Base-by-base conservation (phyloP, 164 flowering plant species). In the Aristolochia fimbriata region DNA sequence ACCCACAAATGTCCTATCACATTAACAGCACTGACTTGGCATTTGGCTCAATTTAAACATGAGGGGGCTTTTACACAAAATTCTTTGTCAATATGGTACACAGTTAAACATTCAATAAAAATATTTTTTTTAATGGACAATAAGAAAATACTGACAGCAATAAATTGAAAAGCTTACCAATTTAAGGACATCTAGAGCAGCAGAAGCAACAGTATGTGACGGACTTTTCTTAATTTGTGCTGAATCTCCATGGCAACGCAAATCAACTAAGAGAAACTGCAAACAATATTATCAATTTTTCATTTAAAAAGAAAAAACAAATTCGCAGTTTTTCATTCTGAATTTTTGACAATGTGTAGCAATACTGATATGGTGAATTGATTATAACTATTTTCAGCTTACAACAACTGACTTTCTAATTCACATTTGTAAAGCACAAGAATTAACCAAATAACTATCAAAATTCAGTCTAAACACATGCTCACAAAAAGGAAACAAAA, bases 211-310 rank as follows among this genome's bases (percentile, higher is more conserved):
- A 59, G 88, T 81, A 70, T 89, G 85, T 12, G 98, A 90, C 0
- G 74, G 75, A 57, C 73, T 74, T 72, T 83, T 93, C 68, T 73
- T 74, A 23, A 78, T 73, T 50, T 80, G 76, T 64, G 97, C 78
- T 19, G 98, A 93, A 71, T 93, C 98, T 48, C 97, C 98, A 79
- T 89, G 98, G 69, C 98, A 93, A 47, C 97, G 86, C 74, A 93
- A 67, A 73, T 93, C 98, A 12, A 93, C 96, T 57, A 89, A 73
- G 47, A 93, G 92, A 74, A 93, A 93, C 98, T 93, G 85, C 58
- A 59, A 37, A 51, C 65, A 65, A 30, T 3, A 27, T 37, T 37
- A 5, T 37, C 43, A 37, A 10, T 37, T 37, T 37, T 37, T 37
- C 8, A 0, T 7, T 37, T n/a, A n/a, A n/a, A n/a, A n/a, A n/a